Conservation (phyloP, 129 eudicot species). For the Pulicaria dysenterica region DNA sequence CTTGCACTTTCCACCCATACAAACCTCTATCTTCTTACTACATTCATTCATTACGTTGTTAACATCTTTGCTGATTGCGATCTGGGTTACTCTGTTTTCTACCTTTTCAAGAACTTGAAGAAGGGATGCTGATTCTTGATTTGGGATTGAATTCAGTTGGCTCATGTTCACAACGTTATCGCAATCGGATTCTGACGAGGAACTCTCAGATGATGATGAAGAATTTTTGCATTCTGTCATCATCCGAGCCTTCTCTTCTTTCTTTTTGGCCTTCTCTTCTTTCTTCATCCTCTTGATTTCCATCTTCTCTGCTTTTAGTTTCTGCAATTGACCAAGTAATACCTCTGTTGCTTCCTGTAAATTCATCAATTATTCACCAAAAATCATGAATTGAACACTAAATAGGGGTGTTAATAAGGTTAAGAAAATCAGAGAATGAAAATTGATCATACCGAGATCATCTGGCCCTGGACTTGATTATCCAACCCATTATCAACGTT, state of each 20-base stretch:
- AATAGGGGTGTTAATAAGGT: too few relatives aligned
- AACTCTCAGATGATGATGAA: conserved; percentile 44
- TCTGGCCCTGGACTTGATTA: conserved; percentile 52
- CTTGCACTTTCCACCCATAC: conserved; percentile 99
- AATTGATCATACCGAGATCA: conserved; percentile 60
- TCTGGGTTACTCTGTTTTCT: background rate
- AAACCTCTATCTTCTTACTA: conserved; percentile 70
- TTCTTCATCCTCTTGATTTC: conserved; percentile 54
- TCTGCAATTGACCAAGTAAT: conserved; percentile 55
- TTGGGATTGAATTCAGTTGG: conserved; percentile 21
- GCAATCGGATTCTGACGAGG: conserved; percentile 75
- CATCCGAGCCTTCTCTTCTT: conserved; percentile 35
- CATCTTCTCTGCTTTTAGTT: conserved; percentile 59
- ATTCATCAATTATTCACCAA: background rate
- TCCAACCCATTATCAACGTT: conserved; percentile 41
- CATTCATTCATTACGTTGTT: background rate
- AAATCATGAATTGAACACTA: background rate
- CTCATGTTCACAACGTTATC: conserved; percentile 59
- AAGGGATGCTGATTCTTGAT: conserved; percentile 14
- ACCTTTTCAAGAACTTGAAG: background rate
- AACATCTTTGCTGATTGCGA: background rate
- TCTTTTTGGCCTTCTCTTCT: conserved; percentile 52
- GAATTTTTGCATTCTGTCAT: conserved; percentile 37
- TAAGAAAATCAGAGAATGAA: background rate
- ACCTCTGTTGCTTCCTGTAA: conserved; percentile 78